Evolutionary conservation across 345 rosid genomes (phyloP).

Genomic region (Cardamine resedifolia): DNA sequence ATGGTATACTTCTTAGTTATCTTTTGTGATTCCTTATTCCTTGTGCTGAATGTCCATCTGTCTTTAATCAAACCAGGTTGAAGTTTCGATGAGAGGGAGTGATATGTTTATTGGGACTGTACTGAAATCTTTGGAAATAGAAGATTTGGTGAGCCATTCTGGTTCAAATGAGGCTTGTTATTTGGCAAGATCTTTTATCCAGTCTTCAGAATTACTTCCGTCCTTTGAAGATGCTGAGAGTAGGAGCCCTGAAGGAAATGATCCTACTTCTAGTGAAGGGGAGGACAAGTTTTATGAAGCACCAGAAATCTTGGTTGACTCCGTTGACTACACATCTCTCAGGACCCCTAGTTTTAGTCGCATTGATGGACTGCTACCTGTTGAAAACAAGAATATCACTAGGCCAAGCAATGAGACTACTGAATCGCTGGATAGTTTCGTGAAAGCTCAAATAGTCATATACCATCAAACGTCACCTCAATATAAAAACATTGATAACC

Average conservation of each 20-base stretch:
- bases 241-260: constrained; percentile 41
- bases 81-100: constrained; percentile 70
- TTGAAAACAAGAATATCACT: constrained; percentile 37
- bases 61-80: constrained; percentile 58
- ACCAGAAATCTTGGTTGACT: constrained; percentile 72
- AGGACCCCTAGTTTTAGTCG: constrained; percentile 79
- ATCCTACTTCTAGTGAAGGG: constrained; percentile 61
- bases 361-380: constrained; percentile 74
- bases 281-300: constrained; percentile 94
- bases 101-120: constrained; percentile 87
- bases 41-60: constrained; percentile 29
- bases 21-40: constrained; percentile 20
- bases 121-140: constrained; percentile 89
- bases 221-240: constrained; percentile 44
- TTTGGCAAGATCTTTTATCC: constrained; percentile 86
- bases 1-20: constrained; percentile 14
- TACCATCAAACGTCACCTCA: constrained; percentile 70
- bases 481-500: constrained; percentile 70
- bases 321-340: constrained; percentile 47
- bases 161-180: constrained; percentile 55
- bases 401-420: constrained; percentile 45
- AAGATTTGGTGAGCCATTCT: constrained; percentile 73
- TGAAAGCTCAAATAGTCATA: constrained; percentile 85
- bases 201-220: constrained; percentile 47
- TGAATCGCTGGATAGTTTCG: constrained; percentile 75